Conservation (phyloP, 495 filamentous ascomycete genomes). For the Evernia prunastri region DNA sequence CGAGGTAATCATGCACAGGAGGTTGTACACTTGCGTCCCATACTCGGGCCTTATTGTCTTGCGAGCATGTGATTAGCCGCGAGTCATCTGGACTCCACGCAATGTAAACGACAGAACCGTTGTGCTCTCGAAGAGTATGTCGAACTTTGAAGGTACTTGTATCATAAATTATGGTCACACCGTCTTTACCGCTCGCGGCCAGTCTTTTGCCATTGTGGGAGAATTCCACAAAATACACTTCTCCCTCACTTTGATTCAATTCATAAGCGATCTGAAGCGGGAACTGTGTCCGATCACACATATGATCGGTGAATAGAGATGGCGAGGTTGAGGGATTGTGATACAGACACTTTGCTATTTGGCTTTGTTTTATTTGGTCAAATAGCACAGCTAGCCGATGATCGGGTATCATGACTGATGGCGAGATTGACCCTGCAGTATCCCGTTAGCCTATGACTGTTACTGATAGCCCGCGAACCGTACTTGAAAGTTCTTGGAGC, state of each 20-base stretch:
- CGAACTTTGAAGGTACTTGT: slow-evolving; percentile 60
- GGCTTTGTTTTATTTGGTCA: slow-evolving; percentile 69
- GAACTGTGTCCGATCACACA: slow-evolving; percentile 73
- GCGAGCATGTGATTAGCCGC: slow-evolving; percentile 73
- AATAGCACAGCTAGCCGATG: slow-evolving; percentile 84
- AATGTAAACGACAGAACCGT: slow-evolving; percentile 62
- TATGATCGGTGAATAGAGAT: slow-evolving; percentile 83
- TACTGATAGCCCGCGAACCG: slow-evolving; percentile 27
- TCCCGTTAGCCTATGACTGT: slow-evolving; percentile 1
- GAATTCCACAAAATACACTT: slow-evolving; percentile 87
- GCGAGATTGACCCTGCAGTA: slow-evolving; percentile 73
- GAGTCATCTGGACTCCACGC: slow-evolving; percentile 90
- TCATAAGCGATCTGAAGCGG: slow-evolving; percentile 60
- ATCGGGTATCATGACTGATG: slow-evolving; percentile 96
- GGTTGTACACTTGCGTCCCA: slow-evolving; percentile 69
- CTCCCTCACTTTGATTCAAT: slow-evolving; percentile 68
- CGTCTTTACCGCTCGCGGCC: slow-evolving; percentile 73
- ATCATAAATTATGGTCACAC: slow-evolving; percentile 73
- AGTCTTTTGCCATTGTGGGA: slow-evolving; percentile 82
- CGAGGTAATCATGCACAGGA: neutral
- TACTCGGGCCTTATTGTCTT: slow-evolving; percentile 65
- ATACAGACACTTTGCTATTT: slow-evolving; percentile 78
- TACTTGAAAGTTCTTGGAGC: slow-evolving; percentile 78
- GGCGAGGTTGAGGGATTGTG: slow-evolving; percentile 76
- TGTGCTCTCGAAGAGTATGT: slow-evolving; percentile 58